Percentiles rank a stretch among this genome's conserved stretches.
Evolutionary conservation across 2,329 filamentous ascomycete genomes (phyloP).

Genomic region (Blastomyces emzantsi): DNA sequence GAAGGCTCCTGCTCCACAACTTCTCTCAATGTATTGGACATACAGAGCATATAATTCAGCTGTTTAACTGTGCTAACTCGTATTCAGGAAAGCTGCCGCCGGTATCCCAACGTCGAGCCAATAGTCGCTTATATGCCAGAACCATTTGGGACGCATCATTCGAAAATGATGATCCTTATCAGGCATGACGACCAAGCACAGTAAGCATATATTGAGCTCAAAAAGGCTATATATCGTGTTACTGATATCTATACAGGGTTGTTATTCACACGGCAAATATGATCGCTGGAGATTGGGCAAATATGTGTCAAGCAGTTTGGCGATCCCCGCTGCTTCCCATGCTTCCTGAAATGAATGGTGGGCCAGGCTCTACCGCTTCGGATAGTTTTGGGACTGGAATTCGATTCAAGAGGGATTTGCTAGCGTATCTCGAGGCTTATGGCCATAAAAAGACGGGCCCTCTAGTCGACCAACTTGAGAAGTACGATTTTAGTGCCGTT

Average conservation of each 20-base stretch:
- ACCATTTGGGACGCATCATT: slow-evolving; percentile 75
- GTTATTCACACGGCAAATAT: slow-evolving; percentile 87
- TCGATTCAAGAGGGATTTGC: slow-evolving; percentile 66
- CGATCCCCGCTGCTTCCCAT: slow-evolving; percentile 60
- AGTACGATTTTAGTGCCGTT: slow-evolving; percentile 61
- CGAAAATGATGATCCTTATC: slow-evolving; percentile 80
- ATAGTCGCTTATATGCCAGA: slow-evolving; percentile 72
- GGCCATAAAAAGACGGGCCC: slow-evolving; percentile 46
- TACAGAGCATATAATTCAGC: not conserved
- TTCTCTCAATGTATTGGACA: not conserved
- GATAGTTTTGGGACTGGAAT: slow-evolving; percentile 49
- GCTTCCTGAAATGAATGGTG: slow-evolving; percentile 12
- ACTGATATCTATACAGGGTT: slow-evolving; percentile 37
- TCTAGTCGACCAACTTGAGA: slow-evolving; percentile 49
- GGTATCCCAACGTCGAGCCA: slow-evolving; percentile 58
- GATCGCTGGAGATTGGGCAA: slow-evolving; percentile 78
- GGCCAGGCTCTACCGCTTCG: slow-evolving; percentile 2
- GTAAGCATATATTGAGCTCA: slow-evolving; percentile 22
- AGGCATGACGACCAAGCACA: slow-evolving; percentile 68
- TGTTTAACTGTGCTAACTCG: slow-evolving; percentile 2
- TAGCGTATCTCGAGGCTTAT: slow-evolving; percentile 65
- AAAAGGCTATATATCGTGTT: too few relatives aligned
- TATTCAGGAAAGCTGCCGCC: slow-evolving; percentile 50
- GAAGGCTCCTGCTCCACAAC: not conserved
- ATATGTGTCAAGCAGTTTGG: slow-evolving; percentile 83